Percentiles rank a stretch among this genome's conserved stretches.
phyloP scores from a whole-genome alignment of 176 grass and related monocot species.

The Raddia guianensis region DNA sequence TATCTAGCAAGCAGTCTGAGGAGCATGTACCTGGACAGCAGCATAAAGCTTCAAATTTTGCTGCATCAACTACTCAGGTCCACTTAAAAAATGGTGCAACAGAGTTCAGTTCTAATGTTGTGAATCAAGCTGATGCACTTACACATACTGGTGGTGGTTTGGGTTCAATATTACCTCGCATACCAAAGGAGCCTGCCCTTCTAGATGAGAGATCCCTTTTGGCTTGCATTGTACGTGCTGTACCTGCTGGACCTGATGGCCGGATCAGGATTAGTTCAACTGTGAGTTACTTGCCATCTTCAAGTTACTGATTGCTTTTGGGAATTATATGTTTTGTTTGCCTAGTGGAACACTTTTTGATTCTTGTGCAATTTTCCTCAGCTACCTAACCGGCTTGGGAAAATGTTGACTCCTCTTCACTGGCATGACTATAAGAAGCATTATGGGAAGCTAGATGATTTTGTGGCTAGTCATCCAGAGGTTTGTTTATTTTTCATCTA shows the following conservation, averaged over 20 bases:
- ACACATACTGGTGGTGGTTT: constrained; percentile 29
- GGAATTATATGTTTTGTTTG: constrained; percentile 5
- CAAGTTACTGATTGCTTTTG: neutral
- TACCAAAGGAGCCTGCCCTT: constrained; percentile 62
- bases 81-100: constrained; percentile 31
- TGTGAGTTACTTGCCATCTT: constrained; percentile 53
- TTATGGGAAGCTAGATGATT: constrained; percentile 96
- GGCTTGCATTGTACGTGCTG: constrained; percentile 93
- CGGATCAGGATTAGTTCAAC: constrained; percentile 91
- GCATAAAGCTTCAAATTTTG: constrained; percentile 37
- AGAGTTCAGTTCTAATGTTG: constrained; percentile 52
- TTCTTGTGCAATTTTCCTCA: constrained; percentile 42
- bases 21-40: constrained; percentile 46
- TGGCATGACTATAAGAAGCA: constrained; percentile 98
- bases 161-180: constrained; percentile 35
- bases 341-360: constrained; percentile 17
- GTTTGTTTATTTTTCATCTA: constrained; percentile 52
- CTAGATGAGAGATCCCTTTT: constrained; percentile 88
- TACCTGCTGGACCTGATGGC: constrained; percentile 72
- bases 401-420: constrained; percentile 96
- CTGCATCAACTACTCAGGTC: constrained; percentile 39
- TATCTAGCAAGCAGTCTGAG: constrained; percentile 47
- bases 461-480: constrained; percentile 90
- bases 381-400: constrained; percentile 95
- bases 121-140: constrained; percentile 41